Percentiles rank a stretch among this genome's conserved stretches.
These are phyloP conservation scores for Alternaria arborescens DNA, from an alignment of 2,329 filamentous ascomycete genomes.

Conservation along the genomic window DNA sequence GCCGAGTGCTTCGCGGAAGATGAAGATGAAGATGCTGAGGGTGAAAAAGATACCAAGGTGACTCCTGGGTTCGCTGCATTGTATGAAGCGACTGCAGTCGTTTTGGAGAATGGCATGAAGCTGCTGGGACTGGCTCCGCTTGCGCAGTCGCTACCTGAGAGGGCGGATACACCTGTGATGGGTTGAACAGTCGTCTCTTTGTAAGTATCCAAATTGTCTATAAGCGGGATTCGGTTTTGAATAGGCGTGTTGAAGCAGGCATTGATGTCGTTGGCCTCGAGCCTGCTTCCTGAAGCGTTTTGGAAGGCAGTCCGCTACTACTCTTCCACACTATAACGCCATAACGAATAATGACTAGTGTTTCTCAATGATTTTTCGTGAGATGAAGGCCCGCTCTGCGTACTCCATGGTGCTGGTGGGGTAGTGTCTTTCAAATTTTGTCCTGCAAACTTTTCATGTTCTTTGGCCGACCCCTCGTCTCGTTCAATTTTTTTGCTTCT, in stretches of 20 bases:
- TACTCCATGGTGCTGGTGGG: background rate
- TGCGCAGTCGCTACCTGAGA: slow-evolving; percentile 18
- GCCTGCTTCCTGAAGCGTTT: background rate
- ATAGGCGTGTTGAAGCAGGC: background rate
- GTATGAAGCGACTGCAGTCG: slow-evolving; percentile 39
- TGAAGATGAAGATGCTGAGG: slow-evolving; percentile 20
- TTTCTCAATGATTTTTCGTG: background rate
- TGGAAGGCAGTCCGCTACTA: background rate
- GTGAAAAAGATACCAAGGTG: slow-evolving; percentile 1
- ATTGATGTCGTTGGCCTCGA: background rate
- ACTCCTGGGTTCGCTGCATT: slow-evolving; percentile 32
- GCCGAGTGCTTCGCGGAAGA: slow-evolving; percentile 31
- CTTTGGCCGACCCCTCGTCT: background rate
- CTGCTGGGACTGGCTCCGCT: slow-evolving; percentile 38
- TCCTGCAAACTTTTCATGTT: background rate
- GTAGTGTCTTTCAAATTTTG: background rate
- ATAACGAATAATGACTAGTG: background rate
- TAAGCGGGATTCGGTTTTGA: background rate
- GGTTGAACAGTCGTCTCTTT: background rate
- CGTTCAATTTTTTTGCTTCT: background rate
- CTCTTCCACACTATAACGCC: background rate
- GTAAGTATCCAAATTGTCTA: background rate
- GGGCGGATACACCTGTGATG: slow-evolving; percentile 38
- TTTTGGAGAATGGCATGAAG: slow-evolving; percentile 43
- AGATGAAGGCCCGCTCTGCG: background rate